Evolutionary conservation across 2,329 filamentous ascomycete genomes (phyloP), one percentile per base, ranked within the genome.

Genomic region (Alternaria longipes): DNA sequence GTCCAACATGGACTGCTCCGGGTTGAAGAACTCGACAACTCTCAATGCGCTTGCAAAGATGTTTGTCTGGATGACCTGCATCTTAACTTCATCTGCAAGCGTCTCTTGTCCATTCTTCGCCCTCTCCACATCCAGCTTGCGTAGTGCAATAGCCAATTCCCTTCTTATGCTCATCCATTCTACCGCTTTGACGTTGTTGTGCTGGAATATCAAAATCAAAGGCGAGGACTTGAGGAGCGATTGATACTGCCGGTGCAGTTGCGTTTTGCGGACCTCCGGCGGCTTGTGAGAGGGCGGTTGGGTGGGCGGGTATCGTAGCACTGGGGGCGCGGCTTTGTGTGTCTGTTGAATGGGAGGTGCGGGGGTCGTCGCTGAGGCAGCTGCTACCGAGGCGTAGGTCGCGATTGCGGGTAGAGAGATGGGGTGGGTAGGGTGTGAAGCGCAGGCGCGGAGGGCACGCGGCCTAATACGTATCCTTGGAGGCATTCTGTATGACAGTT

Each of bases 251-350:
- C 94, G 89, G 68, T 91, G 87, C 20, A 98, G 85, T 81, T 99
- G 95, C 16, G 93, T 90, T 82, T 98, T 97, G 78, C 94, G 91
- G 73, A 90, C 90, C 76, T 97, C 91, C 47, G 94, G 87, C 20
- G 90, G 91, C 76, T 94, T 92, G 77, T 96, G 91, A 56, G 92
- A 97, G 4, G 92, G 93, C 3, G 94, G 94, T 79, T 97, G 93
- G 1, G 89, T 90, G 0, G 89, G 76, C 54, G 86, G 84, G 68
- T 83, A 85, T 71, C 82, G 81, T 32, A 82, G 74, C 22, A 87
- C 81, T 32, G 84, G 80, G 7, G 81, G 74, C 55, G 75, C 69
- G 1, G 82, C 80, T 56, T 73, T 74, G 46, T 78, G 78, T 63
- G 82, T 84, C 66, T 85, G 83, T 26, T 84, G 79, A 56, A 85